These are phyloP conservation scores for Globisporangium recalcitrans DNA, from an alignment of 352 stramenopile species.

Conservation along the genomic window DNA sequence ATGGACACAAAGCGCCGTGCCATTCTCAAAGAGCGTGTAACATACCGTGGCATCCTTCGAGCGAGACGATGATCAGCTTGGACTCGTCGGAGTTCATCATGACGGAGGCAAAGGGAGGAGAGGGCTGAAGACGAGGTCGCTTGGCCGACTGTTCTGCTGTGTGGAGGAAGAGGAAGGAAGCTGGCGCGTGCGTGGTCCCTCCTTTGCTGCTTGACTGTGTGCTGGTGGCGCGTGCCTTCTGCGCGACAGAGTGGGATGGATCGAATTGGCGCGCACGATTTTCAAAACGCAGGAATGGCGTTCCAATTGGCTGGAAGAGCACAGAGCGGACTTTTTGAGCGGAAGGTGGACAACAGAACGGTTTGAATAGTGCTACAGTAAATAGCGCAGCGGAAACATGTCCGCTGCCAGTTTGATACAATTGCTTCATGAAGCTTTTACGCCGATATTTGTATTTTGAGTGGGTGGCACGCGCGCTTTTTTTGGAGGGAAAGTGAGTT, in stretches of 20 bases:
- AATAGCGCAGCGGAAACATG: not conserved
- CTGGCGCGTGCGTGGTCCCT: not conserved
- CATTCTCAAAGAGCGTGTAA: not conserved
- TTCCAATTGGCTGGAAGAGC: not conserved
- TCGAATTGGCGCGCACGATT: conserved; percentile 1
- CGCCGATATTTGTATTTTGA: no score
- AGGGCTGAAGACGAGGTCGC: not conserved
- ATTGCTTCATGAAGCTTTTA: no score
- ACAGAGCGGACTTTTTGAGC: not conserved
- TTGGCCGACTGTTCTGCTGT: not conserved
- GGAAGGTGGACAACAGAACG: not conserved
- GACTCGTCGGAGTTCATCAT: conserved; percentile 24
- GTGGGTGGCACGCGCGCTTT: no score
- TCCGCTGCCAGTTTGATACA: not conserved
- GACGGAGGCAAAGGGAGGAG: not conserved
- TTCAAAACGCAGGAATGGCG: not conserved
- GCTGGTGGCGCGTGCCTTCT: not conserved
- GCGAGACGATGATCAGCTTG: conserved; percentile 77
- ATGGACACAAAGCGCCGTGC: not conserved
- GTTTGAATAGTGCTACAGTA: not conserved
- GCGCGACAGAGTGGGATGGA: conserved; percentile 1
- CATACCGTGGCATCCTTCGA: conserved; percentile 85
- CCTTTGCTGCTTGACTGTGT: not conserved
- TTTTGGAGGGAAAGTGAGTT: no score
- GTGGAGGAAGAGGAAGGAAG: not conserved